Evolutionary conservation across 257 asterid species (phyloP).

Genomic region (Nicotiana attenuata): DNA sequence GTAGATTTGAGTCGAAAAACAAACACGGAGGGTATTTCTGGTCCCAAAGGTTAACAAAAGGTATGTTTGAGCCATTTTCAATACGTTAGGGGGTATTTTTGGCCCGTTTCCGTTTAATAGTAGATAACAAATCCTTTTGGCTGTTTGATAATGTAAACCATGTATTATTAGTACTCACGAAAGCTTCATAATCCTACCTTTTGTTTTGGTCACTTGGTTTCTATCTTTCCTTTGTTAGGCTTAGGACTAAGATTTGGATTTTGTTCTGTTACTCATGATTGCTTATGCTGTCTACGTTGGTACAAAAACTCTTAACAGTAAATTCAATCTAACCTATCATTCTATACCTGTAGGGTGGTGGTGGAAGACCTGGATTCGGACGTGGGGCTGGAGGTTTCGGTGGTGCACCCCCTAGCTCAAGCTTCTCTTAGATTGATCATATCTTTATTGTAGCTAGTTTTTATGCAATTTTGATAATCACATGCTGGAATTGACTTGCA

Average conservation of each 20-base stretch:
- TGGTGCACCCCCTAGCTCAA: slow-evolving; percentile 41
- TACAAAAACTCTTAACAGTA: background rate
- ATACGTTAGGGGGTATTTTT: too few species aligned
- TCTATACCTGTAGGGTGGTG: slow-evolving; percentile 16
- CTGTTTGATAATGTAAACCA: background rate
- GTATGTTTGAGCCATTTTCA: too few species aligned
- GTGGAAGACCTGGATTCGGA: slow-evolving; percentile 37
- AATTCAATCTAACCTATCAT: background rate
- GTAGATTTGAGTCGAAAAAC: too few species aligned
- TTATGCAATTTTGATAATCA: background rate
- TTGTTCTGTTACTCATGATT: background rate
- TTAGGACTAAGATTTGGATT: background rate
- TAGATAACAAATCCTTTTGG: background rate
- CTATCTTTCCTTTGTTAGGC: background rate
- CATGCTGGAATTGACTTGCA: background rate
- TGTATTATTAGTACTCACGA: background rate
- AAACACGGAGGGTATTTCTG: too few species aligned
- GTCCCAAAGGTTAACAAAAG: too few species aligned
- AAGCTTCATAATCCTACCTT: background rate
- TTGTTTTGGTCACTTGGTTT: background rate
- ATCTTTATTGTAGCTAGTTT: background rate
- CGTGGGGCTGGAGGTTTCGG: slow-evolving; percentile 36
- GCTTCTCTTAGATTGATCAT: slow-evolving; percentile 22
- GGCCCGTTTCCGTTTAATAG: too few species aligned
- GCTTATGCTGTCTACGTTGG: background rate